phyloP scores from a whole-genome alignment of 495 filamentous ascomycete genomes.

The Penicillium alfredii region DNA sequence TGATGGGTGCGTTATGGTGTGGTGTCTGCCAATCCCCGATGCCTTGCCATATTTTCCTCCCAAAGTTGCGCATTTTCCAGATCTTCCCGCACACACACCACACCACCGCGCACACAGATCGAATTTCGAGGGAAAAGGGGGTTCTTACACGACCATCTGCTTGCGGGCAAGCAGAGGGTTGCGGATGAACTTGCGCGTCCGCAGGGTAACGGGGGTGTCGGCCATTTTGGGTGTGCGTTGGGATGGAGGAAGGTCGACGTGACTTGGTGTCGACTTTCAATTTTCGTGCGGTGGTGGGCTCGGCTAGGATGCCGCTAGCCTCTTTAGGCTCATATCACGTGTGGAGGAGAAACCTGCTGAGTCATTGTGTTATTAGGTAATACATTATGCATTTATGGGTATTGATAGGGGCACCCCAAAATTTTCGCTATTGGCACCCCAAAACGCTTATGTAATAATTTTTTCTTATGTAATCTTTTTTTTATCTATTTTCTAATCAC shows the following conservation, averaged over 20 bases:
- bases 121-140: constrained; percentile 15
- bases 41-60: constrained; percentile 5
- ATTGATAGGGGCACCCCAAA: too few relatives aligned
- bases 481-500: too few relatives aligned
- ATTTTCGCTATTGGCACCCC: too few relatives aligned
- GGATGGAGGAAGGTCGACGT: constrained; percentile 29
- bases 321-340: constrained; percentile 2
- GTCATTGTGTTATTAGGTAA: too few relatives aligned
- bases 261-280: constrained; percentile 31
- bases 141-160: constrained; percentile 99
- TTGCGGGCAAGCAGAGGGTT: constrained; percentile 97
- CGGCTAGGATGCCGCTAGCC: constrained; percentile 39
- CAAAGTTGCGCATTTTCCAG: not conserved
- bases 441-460: too few relatives aligned
- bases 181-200: constrained; percentile 99
- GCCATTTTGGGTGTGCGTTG: constrained; percentile 65
- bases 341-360: too few relatives aligned
- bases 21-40: constrained; percentile 5
- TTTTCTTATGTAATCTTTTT: not conserved
- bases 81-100: not conserved
- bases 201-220: constrained; percentile 87
- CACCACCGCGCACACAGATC: constrained; percentile 1
- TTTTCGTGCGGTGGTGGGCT: constrained; percentile 41
- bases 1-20: constrained; percentile 2
- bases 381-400: too few relatives aligned